Base-by-base conservation (phyloP, 768 basidiomycete species). In the Boletus reticuloceps region DNA sequence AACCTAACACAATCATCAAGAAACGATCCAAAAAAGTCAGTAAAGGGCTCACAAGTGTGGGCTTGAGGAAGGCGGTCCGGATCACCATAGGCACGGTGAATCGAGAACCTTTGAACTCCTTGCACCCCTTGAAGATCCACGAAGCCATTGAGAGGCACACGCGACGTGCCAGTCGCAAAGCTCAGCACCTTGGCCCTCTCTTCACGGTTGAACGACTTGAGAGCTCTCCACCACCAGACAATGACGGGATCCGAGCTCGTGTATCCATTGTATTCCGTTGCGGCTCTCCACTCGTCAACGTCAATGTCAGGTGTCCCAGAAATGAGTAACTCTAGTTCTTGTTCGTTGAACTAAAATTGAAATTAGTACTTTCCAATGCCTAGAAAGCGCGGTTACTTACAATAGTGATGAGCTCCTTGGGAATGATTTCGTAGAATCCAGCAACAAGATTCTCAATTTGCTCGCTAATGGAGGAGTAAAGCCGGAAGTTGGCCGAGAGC, bases 231-330 rank as follows among this genome's bases (percentile, higher is more conserved):
- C 89, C 94, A 98, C 95, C 95, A 99, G 29, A 91, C 87, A 56
- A 98, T 94, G 65, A 96, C 94, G 7, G 96, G 92, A 69, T 99
- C 95, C 4, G 89, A 90, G 64, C 88, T 82, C 7, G 81, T 83
- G 69, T 92, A 94, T 45, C 91, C 90, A 58, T 88, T 91, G 74
- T 94, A 93, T 66, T 94, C 93, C 4, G 91, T 94, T 13, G 91
- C 91, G 16, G 89, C 86, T 50, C 91, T 84, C 93, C 94, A 95
- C 72, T 98, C 97, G 69, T 99, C 97, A 2, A 98, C 93, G 63
- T 98, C 95, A 59, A 99, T 94, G 61, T 96, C 94, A n/a, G 97
- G 96, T 19, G 96, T 94, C 25, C 97, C 97, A 5, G 93, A 95
- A 58, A 97, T 96, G 42, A 97, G 81, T 16, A 97, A 79, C 70